Conservation (phyloP, 2,329 filamentous ascomycete species). For the Trichoderma pleuroti region DNA sequence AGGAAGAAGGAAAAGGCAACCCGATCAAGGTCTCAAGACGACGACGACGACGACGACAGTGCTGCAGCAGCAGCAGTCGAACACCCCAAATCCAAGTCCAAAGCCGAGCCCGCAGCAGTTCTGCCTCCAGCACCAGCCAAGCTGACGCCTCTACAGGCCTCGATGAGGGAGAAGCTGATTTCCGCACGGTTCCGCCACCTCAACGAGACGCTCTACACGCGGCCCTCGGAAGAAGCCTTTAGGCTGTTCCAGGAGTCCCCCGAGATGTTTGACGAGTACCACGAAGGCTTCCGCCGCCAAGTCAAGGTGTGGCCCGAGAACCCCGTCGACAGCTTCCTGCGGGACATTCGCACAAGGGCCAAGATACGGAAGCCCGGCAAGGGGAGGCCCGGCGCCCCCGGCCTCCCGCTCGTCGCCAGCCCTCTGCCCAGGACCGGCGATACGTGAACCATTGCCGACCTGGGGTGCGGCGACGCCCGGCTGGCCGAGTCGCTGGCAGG, state of each 20-base stretch:
- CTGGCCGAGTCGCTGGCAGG: constrained; percentile 66
- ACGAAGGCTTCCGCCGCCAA: constrained; percentile 92
- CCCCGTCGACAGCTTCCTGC: constrained; percentile 84
- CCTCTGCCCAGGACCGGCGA: constrained; percentile 70
- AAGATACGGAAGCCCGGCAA: constrained; percentile 41
- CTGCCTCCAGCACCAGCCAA: constrained; percentile 49
- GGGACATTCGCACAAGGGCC: constrained; percentile 65
- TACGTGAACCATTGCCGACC: constrained; percentile 76
- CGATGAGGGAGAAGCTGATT: constrained; percentile 92
- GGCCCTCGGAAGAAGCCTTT: constrained; percentile 79
- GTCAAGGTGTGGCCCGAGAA: constrained; percentile 96
- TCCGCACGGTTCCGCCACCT: constrained; percentile 95
- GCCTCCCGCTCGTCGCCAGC: constrained; percentile 29
- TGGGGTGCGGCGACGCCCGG: constrained; percentile 89
- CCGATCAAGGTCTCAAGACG: neutral
- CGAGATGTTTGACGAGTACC: constrained; percentile 94
- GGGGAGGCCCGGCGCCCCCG: constrained; percentile 30
- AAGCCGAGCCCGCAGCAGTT: constrained; percentile 32
- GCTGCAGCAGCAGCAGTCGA: neutral
- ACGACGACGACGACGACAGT: too few relatives aligned
- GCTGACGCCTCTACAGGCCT: constrained; percentile 86
- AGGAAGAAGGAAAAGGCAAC: constrained; percentile 20
- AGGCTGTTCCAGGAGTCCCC: constrained; percentile 78
- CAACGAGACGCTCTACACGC: constrained; percentile 95
- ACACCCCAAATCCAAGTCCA: constrained; percentile 3